These are phyloP conservation scores for Boletus smithii DNA, from an alignment of 1,284 basidiomycete genomes.

Conservation along the genomic window DNA sequence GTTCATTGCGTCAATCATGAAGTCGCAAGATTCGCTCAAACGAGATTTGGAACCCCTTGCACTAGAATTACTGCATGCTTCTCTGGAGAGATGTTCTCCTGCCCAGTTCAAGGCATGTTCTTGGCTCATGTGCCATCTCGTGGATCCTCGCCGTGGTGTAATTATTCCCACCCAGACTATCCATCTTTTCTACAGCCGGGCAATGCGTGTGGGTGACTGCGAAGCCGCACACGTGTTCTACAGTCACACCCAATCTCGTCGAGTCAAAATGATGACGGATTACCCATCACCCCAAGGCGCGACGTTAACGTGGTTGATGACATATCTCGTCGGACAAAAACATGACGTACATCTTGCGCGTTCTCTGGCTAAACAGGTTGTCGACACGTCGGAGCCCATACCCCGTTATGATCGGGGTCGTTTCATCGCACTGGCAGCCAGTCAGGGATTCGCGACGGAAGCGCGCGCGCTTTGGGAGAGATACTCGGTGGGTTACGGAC, in stretches of 20 bases:
- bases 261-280: slow-evolving; percentile 29
- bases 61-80: slow-evolving; percentile 38
- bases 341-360: slow-evolving; percentile 42
- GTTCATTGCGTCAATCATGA: slow-evolving; percentile 37
- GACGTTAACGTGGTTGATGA: slow-evolving; percentile 50
- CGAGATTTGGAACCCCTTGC: slow-evolving; percentile 23
- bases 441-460: slow-evolving; percentile 43
- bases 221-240: slow-evolving; percentile 42
- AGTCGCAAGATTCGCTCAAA: slow-evolving; percentile 31
- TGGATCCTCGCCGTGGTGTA: slow-evolving; percentile 20
- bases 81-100: slow-evolving; percentile 35
- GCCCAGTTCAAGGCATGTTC: slow-evolving; percentile 31
- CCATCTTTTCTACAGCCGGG: slow-evolving; percentile 44
- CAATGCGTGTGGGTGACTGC: slow-evolving; percentile 29
- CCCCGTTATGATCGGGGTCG: slow-evolving; percentile 42
- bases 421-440: slow-evolving; percentile 48
- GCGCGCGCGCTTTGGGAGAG: slow-evolving; percentile 56
- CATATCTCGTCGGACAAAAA: slow-evolving; percentile 38
- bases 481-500: slow-evolving; percentile 44
- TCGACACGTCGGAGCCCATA: slow-evolving; percentile 40
- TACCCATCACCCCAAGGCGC: slow-evolving; percentile 50
- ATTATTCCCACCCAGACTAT: slow-evolving; percentile 42
- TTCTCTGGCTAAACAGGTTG: slow-evolving; percentile 46
- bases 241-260: slow-evolving; percentile 37
- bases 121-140: slow-evolving; percentile 33